phyloP scores from a whole-genome alignment of 495 filamentous ascomycete genomes.

The Aspergillus steynii region DNA sequence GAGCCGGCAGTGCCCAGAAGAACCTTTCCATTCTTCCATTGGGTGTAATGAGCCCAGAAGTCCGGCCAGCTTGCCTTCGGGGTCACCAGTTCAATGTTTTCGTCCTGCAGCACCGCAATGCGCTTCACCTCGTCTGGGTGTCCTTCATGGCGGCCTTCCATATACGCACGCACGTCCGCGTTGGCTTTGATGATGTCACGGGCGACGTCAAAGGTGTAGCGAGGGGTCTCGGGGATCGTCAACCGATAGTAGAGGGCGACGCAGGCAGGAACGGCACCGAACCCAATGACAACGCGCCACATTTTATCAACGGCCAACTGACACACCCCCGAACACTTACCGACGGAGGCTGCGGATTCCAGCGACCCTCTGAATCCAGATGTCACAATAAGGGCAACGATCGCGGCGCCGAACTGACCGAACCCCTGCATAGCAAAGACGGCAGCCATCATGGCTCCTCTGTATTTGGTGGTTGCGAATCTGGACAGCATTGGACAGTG shows the following conservation, averaged over 20 bases:
- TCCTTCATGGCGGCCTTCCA: slow-evolving; percentile 56
- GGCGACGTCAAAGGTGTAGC: slow-evolving; percentile 81
- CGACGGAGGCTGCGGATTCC: slow-evolving; percentile 42
- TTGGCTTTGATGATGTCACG: slow-evolving; percentile 69
- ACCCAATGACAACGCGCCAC: slow-evolving; percentile 78
- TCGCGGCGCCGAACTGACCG: slow-evolving; percentile 70
- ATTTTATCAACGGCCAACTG: slow-evolving; percentile 77
- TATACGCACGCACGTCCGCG: slow-evolving; percentile 65
- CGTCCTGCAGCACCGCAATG: slow-evolving; percentile 45
- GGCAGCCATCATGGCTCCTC: slow-evolving; percentile 85
- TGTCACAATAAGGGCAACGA: slow-evolving; percentile 70
- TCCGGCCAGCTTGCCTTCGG: slow-evolving; percentile 67
- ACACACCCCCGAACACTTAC: slow-evolving; percentile 63
- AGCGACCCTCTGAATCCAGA: slow-evolving; percentile 73
- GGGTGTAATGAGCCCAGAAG: slow-evolving; percentile 62
- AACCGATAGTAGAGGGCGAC: slow-evolving; percentile 82
- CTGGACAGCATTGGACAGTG: slow-evolving; percentile 31
- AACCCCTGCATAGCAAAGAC: slow-evolving; percentile 86
- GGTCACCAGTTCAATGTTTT: slow-evolving; percentile 44
- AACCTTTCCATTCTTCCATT: slow-evolving; percentile 67
- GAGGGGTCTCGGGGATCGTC: slow-evolving; percentile 82
- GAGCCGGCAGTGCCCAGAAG: slow-evolving; percentile 76
- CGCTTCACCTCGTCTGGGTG: slow-evolving; percentile 62
- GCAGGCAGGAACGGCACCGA: slow-evolving; percentile 75
- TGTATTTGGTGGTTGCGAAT: slow-evolving; percentile 81